These are phyloP conservation scores for Suillus lakei DNA, from an alignment of 768 basidiomycete genomes.

Conservation along the genomic window DNA sequence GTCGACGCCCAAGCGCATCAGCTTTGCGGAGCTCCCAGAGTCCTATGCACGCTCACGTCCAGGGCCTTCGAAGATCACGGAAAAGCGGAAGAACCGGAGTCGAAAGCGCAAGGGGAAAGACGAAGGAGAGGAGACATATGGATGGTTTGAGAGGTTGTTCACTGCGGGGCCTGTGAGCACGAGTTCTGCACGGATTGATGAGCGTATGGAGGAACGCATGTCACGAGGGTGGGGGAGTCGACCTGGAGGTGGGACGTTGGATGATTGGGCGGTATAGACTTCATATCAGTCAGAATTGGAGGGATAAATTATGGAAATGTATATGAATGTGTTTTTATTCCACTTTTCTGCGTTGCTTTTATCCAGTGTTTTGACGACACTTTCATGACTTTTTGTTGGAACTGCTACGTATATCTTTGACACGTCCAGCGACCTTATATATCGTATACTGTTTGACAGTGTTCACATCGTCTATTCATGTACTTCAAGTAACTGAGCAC, in stretches of 20 bases:
- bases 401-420: constrained; percentile 4
- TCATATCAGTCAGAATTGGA: neutral
- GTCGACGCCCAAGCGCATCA: constrained; percentile 77
- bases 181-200: constrained; percentile 41
- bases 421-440: neutral
- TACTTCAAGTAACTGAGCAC: neutral
- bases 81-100: constrained; percentile 24
- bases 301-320: constrained; percentile 19
- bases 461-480: neutral
- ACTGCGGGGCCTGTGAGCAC: constrained; percentile 24
- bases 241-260: constrained; percentile 45
- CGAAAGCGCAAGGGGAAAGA: constrained; percentile 38
- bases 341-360: neutral
- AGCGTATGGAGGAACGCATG: constrained; percentile 57
- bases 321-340: constrained; percentile 11
- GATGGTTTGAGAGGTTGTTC: constrained; percentile 30
- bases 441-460: neutral
- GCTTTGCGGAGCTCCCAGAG: constrained; percentile 77
- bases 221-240: constrained; percentile 52
- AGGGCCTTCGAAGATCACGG: constrained; percentile 40
- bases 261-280: constrained; percentile 60
- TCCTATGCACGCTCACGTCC: constrained; percentile 51
- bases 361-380: no score
- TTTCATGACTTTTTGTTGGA: constrained; percentile 1
- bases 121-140: constrained; percentile 25